Evolutionary conservation across 2,329 filamentous ascomycete genomes (phyloP).

Genomic region (Ceratocystis cacaofunesta): DNA sequence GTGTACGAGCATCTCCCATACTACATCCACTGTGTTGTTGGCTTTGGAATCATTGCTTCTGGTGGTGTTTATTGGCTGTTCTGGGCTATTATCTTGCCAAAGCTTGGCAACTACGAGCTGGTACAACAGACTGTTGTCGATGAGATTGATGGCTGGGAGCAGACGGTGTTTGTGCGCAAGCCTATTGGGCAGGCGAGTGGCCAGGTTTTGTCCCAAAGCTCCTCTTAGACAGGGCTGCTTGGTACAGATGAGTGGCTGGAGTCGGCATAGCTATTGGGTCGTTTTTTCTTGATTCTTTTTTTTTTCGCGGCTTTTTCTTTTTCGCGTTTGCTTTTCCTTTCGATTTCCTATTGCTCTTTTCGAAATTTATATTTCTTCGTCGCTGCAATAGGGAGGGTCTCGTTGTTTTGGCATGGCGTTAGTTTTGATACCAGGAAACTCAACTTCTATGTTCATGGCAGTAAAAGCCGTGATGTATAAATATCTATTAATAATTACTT

Average conservation of each 20-base stretch:
- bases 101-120: conserved; percentile 39
- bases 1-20: conserved; percentile 41
- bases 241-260: background rate
- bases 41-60: conserved; percentile 37
- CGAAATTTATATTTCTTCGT: background rate
- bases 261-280: background rate
- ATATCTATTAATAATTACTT: background rate
- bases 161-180: conserved; percentile 36
- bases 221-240: conserved; percentile 9
- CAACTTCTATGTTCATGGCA: background rate
- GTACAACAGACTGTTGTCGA: conserved; percentile 39
- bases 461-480: background rate
- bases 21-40: conserved; percentile 43
- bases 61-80: conserved; percentile 42
- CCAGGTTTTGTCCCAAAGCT: background rate
- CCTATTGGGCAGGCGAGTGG: conserved; percentile 22
- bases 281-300: background rate
- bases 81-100: conserved; percentile 39
- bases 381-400: background rate
- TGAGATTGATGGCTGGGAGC: conserved; percentile 47
- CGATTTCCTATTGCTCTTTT: background rate
- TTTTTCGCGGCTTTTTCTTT: background rate
- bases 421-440: background rate
- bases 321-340: background rate
- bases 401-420: conserved; percentile 1